phyloP scores from a whole-genome alignment of 306 rosid genomes.

The Cicer bijugum region DNA sequence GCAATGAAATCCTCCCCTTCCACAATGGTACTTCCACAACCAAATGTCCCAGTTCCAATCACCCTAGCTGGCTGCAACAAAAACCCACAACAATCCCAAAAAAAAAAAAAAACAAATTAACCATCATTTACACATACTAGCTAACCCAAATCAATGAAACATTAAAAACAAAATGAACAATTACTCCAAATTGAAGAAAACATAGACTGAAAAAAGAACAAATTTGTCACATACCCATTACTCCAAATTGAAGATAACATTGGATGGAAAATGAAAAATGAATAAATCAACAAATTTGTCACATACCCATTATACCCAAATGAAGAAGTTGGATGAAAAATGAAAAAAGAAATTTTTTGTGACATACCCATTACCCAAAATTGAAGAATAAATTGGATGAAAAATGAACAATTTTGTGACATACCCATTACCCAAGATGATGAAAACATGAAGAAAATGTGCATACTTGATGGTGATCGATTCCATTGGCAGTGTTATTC shows the following conservation, averaged over 20 bases:
- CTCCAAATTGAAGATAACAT: conserved; percentile 13
- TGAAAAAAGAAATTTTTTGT: neutral
- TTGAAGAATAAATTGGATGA: conserved; percentile 10
- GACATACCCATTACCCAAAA: conserved; percentile 27
- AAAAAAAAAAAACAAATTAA: neutral
- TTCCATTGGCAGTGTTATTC: conserved; percentile 77
- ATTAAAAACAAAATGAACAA: neutral
- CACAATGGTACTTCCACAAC: conserved; percentile 87
- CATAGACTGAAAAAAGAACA: neutral
- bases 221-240: conserved; percentile 16
- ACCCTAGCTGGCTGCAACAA: conserved; percentile 66
- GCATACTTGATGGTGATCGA: conserved; percentile 85
- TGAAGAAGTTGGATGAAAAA: conserved; percentile 11
- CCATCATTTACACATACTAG: conserved; percentile 1
- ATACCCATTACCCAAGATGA: conserved; percentile 37
- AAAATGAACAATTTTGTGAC: neutral
- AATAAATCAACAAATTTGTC: neutral
- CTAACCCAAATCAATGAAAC: conserved; percentile 39
- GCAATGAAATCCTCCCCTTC: conserved; percentile 99
- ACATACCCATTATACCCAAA: conserved; percentile 34
- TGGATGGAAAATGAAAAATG: neutral
- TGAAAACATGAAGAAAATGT: neutral
- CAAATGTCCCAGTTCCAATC: conserved; percentile 96
- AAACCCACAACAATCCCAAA: conserved; percentile 28
- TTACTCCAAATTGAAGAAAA: conserved; percentile 24